These are phyloP conservation scores for Suaeda aralocaspica DNA, from an alignment of 148 eudicot genomes.

Conservation along the genomic window DNA sequence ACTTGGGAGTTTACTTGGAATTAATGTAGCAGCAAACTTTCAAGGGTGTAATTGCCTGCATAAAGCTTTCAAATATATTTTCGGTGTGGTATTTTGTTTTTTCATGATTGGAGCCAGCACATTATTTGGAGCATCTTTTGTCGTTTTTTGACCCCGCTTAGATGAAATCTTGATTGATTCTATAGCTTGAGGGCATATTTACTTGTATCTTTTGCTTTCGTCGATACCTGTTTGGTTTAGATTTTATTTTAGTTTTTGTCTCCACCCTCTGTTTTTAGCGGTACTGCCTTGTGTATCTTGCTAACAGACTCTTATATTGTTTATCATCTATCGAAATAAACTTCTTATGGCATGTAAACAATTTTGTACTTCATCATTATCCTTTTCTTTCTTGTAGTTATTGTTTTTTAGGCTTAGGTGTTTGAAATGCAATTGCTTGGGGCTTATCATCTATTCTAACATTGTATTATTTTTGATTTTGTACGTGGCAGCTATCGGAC, in stretches of 20 bases:
- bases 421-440: background rate
- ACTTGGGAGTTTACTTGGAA: no score
- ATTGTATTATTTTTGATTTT: background rate
- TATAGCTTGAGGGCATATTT: no score
- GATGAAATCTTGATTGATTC: no score
- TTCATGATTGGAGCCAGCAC: no score
- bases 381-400: background rate
- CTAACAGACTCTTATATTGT: background rate
- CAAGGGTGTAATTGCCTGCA: no score
- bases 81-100: no score
- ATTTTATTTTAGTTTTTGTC: background rate
- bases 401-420: background rate
- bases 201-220: no score
- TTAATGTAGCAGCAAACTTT: no score
- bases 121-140: no score
- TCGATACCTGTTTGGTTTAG: no score
- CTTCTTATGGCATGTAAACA: background rate
- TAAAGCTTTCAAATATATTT: no score
- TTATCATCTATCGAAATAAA: background rate
- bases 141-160: no score
- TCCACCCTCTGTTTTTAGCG: background rate
- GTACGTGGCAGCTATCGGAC: constrained; percentile 75
- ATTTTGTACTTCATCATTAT: background rate
- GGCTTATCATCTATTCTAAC: background rate
- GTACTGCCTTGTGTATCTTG: background rate